Evolutionary conservation across 176 grass and related monocot species (phyloP).

Genomic region (Paspalum vaginatum): DNA sequence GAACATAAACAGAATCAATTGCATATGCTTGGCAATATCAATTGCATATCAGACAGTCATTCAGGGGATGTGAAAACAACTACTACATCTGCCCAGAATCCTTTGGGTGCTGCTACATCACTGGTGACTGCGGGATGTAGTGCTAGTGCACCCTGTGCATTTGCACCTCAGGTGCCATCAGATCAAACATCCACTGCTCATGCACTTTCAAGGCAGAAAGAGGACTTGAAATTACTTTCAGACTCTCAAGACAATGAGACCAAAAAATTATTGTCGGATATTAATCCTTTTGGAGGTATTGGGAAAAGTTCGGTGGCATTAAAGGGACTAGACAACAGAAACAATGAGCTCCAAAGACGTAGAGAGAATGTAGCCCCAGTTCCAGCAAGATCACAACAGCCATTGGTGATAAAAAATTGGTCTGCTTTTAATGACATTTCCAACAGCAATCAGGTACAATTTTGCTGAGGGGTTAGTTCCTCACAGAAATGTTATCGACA

Average conservation of each 20-base stretch:
- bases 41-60: slow-evolving; percentile 47
- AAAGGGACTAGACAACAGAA: slow-evolving; percentile 48
- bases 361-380: slow-evolving; percentile 67
- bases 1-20: slow-evolving; percentile 32
- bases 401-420: slow-evolving; percentile 83
- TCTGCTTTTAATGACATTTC: slow-evolving; percentile 88
- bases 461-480: slow-evolving; percentile 44
- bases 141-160: slow-evolving; percentile 43
- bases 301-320: slow-evolving; percentile 38
- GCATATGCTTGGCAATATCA: slow-evolving; percentile 34
- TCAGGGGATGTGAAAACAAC: slow-evolving; percentile 40
- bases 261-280: slow-evolving; percentile 64
- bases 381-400: slow-evolving; percentile 69
- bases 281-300: slow-evolving; percentile 65
- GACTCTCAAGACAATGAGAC: slow-evolving; percentile 54
- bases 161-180: slow-evolving; percentile 45
- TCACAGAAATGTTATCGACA: slow-evolving; percentile 55
- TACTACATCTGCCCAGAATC: slow-evolving; percentile 21
- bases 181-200: slow-evolving; percentile 51
- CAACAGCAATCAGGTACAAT: slow-evolving; percentile 64
- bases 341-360: slow-evolving; percentile 59
- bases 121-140: slow-evolving; percentile 39
- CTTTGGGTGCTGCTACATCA: slow-evolving; percentile 20
- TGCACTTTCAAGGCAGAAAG: slow-evolving; percentile 60
- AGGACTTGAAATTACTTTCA: slow-evolving; percentile 40